Evolutionary conservation across 176 grass and related monocot genomes (phyloP).

Genomic region (Aegilops longissima): DNA sequence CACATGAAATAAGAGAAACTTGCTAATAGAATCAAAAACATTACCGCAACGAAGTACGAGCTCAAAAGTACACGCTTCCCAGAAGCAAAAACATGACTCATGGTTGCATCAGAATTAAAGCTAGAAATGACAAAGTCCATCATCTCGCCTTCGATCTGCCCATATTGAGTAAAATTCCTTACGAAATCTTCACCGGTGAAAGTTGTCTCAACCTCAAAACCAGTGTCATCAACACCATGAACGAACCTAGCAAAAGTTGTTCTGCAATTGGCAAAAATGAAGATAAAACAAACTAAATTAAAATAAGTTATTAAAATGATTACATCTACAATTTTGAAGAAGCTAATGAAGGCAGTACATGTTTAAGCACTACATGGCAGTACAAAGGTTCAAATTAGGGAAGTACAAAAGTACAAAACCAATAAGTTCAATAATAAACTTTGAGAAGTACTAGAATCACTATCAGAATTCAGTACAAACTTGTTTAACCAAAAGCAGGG

Average conservation of each 20-base stretch:
- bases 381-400: no score
- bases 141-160: background rate
- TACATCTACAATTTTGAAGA: background rate
- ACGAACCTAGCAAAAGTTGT: background rate
- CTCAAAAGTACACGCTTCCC: background rate
- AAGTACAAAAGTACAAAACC: no score
- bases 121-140: background rate
- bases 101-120: background rate
- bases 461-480: no score
- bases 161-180: background rate
- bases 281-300: background rate
- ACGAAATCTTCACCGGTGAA: background rate
- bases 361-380: background rate
- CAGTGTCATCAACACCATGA: background rate
- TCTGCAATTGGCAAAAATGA: background rate
- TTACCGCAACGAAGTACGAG: background rate
- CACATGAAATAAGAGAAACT: background rate
- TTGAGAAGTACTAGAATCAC: no score
- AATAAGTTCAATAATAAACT: no score
- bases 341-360: background rate
- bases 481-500: no score
- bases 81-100: background rate
- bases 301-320: background rate
- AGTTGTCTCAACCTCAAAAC: no score
- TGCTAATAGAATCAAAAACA: background rate